A percentile compares a stretch with the other conserved stretches of the same genome.
These are phyloP conservation scores for Physaria fendleri DNA, from an alignment of 345 rosid genomes.

Conservation along the genomic window DNA sequence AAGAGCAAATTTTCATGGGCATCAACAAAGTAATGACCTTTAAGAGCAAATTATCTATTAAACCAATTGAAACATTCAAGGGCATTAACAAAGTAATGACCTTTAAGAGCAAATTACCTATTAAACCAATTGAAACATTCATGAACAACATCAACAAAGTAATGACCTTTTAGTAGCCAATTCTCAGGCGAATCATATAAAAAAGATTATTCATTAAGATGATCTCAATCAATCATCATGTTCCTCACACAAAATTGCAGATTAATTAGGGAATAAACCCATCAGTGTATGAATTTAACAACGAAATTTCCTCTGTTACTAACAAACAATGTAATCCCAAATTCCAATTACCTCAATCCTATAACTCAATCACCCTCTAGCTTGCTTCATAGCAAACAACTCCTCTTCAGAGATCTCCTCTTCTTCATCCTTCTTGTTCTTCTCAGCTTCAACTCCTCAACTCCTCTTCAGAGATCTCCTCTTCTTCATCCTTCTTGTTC, in stretches of 20 bases:
- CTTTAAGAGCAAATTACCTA: not conserved
- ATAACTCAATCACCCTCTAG: not conserved
- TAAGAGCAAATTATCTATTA: not conserved
- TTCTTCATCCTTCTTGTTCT: too few species aligned
- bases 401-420: too few species aligned
- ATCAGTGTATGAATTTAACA: conserved; percentile 3
- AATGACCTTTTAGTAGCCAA: too few species aligned
- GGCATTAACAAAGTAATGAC: conserved; percentile 5
- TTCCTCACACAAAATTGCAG: not conserved
- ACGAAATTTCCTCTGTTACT: not conserved
- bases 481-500: not conserved
- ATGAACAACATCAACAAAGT: too few species aligned
- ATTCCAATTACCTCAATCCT: conserved; percentile 9
- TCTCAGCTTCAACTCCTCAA: too few species aligned
- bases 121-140: too few species aligned
- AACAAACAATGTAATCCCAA: not conserved
- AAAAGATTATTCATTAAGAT: not conserved
- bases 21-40: conserved; percentile 10
- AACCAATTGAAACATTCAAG: not conserved
- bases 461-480: conserved; percentile 2
- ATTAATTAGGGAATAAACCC: conserved; percentile 8
- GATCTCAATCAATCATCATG: conserved; percentile 17
- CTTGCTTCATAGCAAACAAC: conserved; percentile 7
- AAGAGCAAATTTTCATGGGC: not conserved
- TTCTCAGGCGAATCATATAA: not conserved